A percentile compares a stretch with the other conserved stretches of the same genome.
Conservation (phyloP, 768 basidiomycete genomes). For the Rhizopogon roseolus region DNA sequence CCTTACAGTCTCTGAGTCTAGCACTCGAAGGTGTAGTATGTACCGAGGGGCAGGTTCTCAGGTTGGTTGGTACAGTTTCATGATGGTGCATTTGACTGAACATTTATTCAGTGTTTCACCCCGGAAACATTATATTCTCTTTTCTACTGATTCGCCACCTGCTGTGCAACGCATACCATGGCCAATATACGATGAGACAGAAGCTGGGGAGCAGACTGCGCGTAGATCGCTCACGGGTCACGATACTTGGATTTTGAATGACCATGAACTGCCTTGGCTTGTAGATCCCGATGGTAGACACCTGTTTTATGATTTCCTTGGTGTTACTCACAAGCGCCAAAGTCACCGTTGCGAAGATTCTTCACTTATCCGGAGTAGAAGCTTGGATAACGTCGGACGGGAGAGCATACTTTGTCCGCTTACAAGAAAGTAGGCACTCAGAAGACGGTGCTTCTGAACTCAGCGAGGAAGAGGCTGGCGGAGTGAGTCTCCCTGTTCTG, state of each 20-base stretch:
- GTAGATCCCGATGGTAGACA: constrained; percentile 64
- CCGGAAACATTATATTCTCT: constrained; percentile 60
- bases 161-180: constrained; percentile 83
- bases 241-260: constrained; percentile 68
- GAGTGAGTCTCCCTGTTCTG: constrained; percentile 24
- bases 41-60: constrained; percentile 69
- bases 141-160: constrained; percentile 70
- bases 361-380: constrained; percentile 61
- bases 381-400: constrained; percentile 87
- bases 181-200: constrained; percentile 49
- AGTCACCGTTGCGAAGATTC: constrained; percentile 70
- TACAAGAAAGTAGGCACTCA: constrained; percentile 37
- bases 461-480: constrained; percentile 51
- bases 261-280: constrained; percentile 69
- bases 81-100: background rate
- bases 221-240: constrained; percentile 39
- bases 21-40: constrained; percentile 80
- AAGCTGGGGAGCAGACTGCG: constrained; percentile 29
- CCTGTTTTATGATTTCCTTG: background rate
- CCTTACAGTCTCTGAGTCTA: constrained; percentile 62
- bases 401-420: constrained; percentile 70
- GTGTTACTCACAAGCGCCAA: background rate
- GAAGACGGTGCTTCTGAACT: constrained; percentile 4
- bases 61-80: constrained; percentile 35
- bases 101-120: constrained; percentile 60